phyloP scores from a whole-genome alignment of 164 flowering plant species.

The Brasenia schreberi region DNA sequence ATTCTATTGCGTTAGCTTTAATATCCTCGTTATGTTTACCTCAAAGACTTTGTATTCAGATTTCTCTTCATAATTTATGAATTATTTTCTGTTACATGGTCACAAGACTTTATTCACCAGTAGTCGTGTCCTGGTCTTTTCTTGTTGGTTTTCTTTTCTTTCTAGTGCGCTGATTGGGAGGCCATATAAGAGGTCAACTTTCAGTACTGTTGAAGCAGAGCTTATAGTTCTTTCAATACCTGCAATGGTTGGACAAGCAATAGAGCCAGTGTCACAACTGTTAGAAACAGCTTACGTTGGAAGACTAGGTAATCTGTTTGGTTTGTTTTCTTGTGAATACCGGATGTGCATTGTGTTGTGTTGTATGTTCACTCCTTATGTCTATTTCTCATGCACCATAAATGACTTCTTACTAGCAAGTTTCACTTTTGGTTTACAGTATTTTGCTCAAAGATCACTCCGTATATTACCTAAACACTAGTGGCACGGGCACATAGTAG shows the following conservation, averaged over 20 bases:
- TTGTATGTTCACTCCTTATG: no score
- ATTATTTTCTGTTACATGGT: neutral
- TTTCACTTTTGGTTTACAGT: no score
- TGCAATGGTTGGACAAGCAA: slow-evolving; percentile 82
- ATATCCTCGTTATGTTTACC: neutral
- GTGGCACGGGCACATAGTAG: no score
- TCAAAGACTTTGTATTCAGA: neutral
- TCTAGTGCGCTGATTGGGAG: slow-evolving; percentile 22
- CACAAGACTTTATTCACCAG: neutral
- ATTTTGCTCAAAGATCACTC: no score
- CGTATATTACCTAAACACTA: no score
- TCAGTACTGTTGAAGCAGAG: slow-evolving; percentile 38
- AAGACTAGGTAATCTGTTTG: slow-evolving; percentile 42
- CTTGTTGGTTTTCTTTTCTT: slow-evolving; percentile 4
- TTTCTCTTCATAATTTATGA: neutral
- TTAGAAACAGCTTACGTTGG: slow-evolving; percentile 99
- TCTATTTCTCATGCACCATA: no score
- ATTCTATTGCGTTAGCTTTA: neutral
- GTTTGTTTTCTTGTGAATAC: neutral
- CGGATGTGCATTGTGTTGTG: neutral
- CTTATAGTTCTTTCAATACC: slow-evolving; percentile 70
- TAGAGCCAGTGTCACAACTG: slow-evolving; percentile 77
- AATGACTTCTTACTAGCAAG: no score
- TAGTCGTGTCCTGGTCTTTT: neutral
- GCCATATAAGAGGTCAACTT: slow-evolving; percentile 10